These are phyloP conservation scores for Kwoniella shandongensis DNA, from an alignment of 768 basidiomycete species.

Conservation along the genomic window DNA sequence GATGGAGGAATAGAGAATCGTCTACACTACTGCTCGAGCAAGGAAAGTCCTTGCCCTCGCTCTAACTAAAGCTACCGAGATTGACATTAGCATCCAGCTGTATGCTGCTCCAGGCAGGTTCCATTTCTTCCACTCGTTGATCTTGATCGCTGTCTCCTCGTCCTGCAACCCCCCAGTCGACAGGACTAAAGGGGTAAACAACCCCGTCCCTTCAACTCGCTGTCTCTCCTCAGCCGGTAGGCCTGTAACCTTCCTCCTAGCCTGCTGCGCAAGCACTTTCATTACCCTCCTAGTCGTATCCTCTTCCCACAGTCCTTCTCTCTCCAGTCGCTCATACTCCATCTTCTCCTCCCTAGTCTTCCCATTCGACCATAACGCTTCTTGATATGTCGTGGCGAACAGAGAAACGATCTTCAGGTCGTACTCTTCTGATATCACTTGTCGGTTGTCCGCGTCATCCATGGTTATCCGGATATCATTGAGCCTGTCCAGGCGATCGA, in stretches of 20 bases:
- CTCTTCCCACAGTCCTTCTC: neutral
- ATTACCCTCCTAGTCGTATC: neutral
- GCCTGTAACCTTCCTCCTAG: neutral
- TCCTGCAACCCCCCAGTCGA: constrained; percentile 5
- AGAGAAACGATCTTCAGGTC: neutral
- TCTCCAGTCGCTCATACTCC: neutral
- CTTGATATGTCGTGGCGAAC: neutral
- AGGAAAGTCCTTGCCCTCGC: constrained; percentile 2
- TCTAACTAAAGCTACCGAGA: constrained; percentile 3
- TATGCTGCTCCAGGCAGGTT: neutral
- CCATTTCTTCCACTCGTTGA: constrained; percentile 7
- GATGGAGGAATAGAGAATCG: too few relatives aligned
- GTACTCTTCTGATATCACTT: neutral
- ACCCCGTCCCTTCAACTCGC: neutral
- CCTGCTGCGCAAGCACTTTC: constrained; percentile 2
- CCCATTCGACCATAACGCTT: neutral
- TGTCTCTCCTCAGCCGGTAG: neutral
- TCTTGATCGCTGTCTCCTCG: neutral
- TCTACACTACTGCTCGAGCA: too few relatives aligned
- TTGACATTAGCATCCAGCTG: neutral
- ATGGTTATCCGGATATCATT: neutral
- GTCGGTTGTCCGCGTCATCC: neutral
- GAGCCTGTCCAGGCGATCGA: neutral
- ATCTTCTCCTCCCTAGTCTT: neutral
- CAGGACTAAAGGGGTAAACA: constrained; percentile 1